These are phyloP conservation scores for Colletotrichum abscissum DNA, from an alignment of 2,329 filamentous ascomycete genomes.

Conservation along the genomic window DNA sequence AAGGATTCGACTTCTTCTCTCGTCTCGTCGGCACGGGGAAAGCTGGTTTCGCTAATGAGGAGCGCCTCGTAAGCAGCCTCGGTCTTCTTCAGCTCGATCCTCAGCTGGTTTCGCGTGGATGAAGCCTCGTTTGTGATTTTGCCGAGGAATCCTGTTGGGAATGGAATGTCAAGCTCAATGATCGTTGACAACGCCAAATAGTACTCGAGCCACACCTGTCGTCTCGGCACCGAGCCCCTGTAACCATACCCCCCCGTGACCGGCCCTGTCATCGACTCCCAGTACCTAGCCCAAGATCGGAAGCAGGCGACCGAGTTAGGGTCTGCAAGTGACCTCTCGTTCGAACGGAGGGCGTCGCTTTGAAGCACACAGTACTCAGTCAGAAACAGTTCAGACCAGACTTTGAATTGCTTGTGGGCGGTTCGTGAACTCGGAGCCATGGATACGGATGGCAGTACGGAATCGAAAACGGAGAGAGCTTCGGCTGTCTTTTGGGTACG, in stretches of 20 bases:
- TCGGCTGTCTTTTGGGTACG: slow-evolving; percentile 62
- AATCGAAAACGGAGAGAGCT: slow-evolving; percentile 74
- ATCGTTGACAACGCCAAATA: slow-evolving; percentile 84
- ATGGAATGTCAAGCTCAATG: slow-evolving; percentile 73
- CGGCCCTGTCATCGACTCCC: slow-evolving; percentile 62
- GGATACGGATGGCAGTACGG: slow-evolving; percentile 72
- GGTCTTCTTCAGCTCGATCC: slow-evolving; percentile 81
- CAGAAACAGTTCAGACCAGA: slow-evolving; percentile 83
- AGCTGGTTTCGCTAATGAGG: slow-evolving; percentile 81
- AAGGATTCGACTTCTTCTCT: slow-evolving; percentile 86
- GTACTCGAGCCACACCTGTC: slow-evolving; percentile 86
- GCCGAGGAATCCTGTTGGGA: slow-evolving; percentile 60
- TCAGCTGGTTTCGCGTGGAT: slow-evolving; percentile 72
- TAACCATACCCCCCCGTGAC: slow-evolving; percentile 68
- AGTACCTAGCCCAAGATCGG: slow-evolving; percentile 78
- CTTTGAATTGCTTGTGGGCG: slow-evolving; percentile 73
- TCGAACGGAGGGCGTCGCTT: slow-evolving; percentile 67
- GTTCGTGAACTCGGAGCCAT: slow-evolving; percentile 61
- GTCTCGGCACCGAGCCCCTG: slow-evolving; percentile 68
- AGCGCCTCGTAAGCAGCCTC: slow-evolving; percentile 84
- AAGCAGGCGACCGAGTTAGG: slow-evolving; percentile 66
- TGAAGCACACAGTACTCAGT: slow-evolving; percentile 80
- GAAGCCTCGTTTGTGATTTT: slow-evolving; percentile 53
- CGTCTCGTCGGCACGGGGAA: slow-evolving; percentile 84
- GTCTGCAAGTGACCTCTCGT: slow-evolving; percentile 62